Evolutionary conservation across 2,329 filamentous ascomycete genomes (phyloP).

Genomic region (Aspergillus ochraceus): DNA sequence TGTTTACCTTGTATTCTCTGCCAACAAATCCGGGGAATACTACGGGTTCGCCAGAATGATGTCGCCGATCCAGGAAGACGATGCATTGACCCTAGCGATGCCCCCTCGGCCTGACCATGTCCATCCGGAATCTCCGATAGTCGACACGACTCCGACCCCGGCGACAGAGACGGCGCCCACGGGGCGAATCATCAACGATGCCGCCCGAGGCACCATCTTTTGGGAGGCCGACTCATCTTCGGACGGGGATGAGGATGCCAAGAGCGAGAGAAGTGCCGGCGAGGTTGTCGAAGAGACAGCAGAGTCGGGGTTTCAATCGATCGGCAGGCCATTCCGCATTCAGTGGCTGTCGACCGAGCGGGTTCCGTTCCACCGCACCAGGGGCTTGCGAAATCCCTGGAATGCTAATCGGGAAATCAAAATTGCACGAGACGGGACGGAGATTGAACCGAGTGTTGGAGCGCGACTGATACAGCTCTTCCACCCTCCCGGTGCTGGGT

Average conservation of each 20-base stretch:
- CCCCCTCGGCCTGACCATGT: slow-evolving; percentile 62
- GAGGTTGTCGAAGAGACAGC: slow-evolving; percentile 46
- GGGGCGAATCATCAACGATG: slow-evolving; percentile 89
- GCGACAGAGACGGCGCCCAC: slow-evolving; percentile 75
- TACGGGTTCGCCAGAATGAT: slow-evolving; percentile 92
- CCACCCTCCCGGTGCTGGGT: slow-evolving; percentile 41
- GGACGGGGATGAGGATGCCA: slow-evolving; percentile 38
- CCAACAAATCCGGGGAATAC: slow-evolving; percentile 96
- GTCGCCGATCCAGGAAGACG: slow-evolving; percentile 78
- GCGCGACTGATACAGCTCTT: slow-evolving; percentile 77
- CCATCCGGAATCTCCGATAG: slow-evolving; percentile 63
- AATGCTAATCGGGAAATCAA: slow-evolving; percentile 95
- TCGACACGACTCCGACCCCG: slow-evolving; percentile 76
- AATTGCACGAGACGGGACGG: slow-evolving; percentile 91
- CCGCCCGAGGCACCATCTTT: slow-evolving; percentile 90
- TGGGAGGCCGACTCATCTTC: slow-evolving; percentile 79
- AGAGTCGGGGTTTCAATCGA: slow-evolving; percentile 60
- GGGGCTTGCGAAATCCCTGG: slow-evolving; percentile 88
- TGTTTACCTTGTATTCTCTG: slow-evolving; percentile 91
- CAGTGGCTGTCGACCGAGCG: slow-evolving; percentile 84
- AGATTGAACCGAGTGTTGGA: slow-evolving; percentile 81
- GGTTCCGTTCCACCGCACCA: slow-evolving; percentile 84
- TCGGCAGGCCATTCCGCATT: slow-evolving; percentile 88
- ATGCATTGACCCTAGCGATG: slow-evolving; percentile 67
- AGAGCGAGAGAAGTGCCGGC: slow-evolving; percentile 48